Percentiles rank a stretch among this genome's conserved stretches.
phyloP scores from a whole-genome alignment of 371 early-diverging fungal genomes.

The Quaeritorhiza haematococci region DNA sequence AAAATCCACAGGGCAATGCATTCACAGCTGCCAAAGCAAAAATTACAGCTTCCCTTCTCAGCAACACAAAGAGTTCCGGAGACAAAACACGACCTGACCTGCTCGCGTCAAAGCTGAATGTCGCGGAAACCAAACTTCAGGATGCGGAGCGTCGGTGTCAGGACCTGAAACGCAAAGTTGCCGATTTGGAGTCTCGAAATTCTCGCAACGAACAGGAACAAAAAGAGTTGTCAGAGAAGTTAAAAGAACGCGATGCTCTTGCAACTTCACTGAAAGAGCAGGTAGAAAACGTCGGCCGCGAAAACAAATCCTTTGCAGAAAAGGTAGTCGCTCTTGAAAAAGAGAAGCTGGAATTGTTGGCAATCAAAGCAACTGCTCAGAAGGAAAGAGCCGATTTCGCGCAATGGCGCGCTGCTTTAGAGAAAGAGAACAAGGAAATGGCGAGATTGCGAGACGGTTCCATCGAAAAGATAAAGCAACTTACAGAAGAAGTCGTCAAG shows the following conservation, averaged over 20 bases:
- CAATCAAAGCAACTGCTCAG: too few species aligned
- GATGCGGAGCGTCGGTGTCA: background rate
- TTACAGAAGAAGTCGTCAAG: too few species aligned
- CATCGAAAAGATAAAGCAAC: too few species aligned
- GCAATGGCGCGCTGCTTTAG: too few species aligned
- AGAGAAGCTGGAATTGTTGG: too few species aligned
- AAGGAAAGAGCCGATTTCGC: too few species aligned
- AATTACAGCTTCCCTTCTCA: too few species aligned
- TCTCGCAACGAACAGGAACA: constrained; percentile 3
- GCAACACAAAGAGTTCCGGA: too few species aligned
- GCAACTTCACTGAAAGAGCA: background rate
- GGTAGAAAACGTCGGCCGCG: background rate
- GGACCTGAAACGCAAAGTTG: constrained; percentile 8
- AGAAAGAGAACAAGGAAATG: too few species aligned
- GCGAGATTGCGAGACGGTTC: too few species aligned
- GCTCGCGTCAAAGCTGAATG: background rate
- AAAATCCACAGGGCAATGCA: background rate
- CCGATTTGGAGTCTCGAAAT: background rate
- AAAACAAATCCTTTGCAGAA: too few species aligned
- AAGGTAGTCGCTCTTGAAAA: too few species aligned
- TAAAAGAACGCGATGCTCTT: constrained; percentile 7
- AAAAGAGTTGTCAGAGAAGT: background rate
- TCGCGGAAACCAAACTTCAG: background rate
- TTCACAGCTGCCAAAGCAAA: background rate
- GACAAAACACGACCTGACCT: background rate